A percentile compares a stretch with the other conserved stretches of the same genome.
Conservation (phyloP, 352 stramenopile species). For the Phytophthora crassamura region DNA sequence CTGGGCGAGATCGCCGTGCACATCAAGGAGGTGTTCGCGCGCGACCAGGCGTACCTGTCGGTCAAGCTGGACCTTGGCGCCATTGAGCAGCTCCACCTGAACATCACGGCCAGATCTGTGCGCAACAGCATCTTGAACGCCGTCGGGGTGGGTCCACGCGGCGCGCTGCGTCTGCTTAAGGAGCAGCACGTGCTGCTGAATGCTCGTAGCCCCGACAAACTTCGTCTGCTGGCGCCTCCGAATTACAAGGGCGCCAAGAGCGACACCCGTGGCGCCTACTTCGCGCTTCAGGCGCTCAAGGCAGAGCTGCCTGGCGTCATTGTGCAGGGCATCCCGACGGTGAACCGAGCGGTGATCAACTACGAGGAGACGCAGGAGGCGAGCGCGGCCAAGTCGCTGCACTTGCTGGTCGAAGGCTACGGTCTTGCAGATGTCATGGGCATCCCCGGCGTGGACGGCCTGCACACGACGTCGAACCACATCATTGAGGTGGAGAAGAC, state of each 20-base stretch:
- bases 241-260: conserved; percentile 89
- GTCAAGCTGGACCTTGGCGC: conserved; percentile 97
- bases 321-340: conserved; percentile 97
- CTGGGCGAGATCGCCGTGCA: conserved; percentile 96
- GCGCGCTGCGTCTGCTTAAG: conserved; percentile 78
- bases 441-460: conserved; percentile 95
- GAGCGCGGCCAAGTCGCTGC: conserved; percentile 82
- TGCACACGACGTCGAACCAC: conserved; percentile 98
- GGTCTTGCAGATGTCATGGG: conserved; percentile 98
- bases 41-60: conserved; percentile 95
- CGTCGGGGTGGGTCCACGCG: conserved; percentile 67
- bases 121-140: conserved; percentile 93
- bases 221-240: conserved; percentile 81
- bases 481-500: conserved; percentile 98
- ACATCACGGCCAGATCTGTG: conserved; percentile 93
- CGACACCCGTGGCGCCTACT: conserved; percentile 88
- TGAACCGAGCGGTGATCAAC: conserved; percentile 99
- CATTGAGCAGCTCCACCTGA: conserved; percentile 97
- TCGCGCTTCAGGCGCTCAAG: conserved; percentile 97
- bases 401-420: conserved; percentile 99
- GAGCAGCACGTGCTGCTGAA: conserved; percentile 89
- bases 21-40: conserved; percentile 98
- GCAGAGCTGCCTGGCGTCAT: conserved; percentile 95
- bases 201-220: conserved; percentile 80
- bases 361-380: conserved; percentile 91